These are phyloP conservation scores for Tuber magnatum DNA, from an alignment of 495 filamentous ascomycete genomes.

Conservation along the genomic window DNA sequence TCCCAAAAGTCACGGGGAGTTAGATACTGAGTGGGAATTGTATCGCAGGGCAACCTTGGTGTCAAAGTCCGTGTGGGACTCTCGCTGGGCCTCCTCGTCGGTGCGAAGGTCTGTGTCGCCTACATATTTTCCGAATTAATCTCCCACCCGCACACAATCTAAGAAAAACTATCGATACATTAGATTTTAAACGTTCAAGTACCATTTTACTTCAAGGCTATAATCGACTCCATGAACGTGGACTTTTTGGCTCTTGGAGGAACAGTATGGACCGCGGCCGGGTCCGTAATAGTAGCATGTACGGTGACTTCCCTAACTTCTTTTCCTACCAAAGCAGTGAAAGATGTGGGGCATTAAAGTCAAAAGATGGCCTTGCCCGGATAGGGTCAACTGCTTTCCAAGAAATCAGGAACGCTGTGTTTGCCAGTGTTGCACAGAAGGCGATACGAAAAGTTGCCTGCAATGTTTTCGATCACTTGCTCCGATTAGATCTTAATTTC, in stretches of 20 bases:
- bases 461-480: conserved; percentile 84
- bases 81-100: conserved; percentile 71
- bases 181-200: conserved; percentile 91
- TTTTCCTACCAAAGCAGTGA: conserved; percentile 2
- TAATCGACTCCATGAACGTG: conserved; percentile 94
- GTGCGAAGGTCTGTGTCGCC: conserved; percentile 57
- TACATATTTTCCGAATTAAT: neutral
- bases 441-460: conserved; percentile 84
- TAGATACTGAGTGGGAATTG: conserved; percentile 14
- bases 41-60: conserved; percentile 58
- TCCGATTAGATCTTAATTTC: conserved; percentile 85
- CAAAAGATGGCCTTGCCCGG: conserved; percentile 70
- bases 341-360: conserved; percentile 10
- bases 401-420: conserved; percentile 89
- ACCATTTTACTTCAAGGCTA: conserved; percentile 97
- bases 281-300: conserved; percentile 84
- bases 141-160: conserved; percentile 4
- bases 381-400: conserved; percentile 82
- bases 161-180: neutral
- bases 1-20: neutral
- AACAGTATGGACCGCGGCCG: conserved; percentile 79
- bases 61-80: conserved; percentile 78
- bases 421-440: conserved; percentile 93
- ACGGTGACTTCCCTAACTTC: conserved; percentile 37
- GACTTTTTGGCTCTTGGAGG: conserved; percentile 76